Evolutionary conservation across 805 yeast species (phyloP).

Genomic region (Suhomyces kilbournensis): DNA sequence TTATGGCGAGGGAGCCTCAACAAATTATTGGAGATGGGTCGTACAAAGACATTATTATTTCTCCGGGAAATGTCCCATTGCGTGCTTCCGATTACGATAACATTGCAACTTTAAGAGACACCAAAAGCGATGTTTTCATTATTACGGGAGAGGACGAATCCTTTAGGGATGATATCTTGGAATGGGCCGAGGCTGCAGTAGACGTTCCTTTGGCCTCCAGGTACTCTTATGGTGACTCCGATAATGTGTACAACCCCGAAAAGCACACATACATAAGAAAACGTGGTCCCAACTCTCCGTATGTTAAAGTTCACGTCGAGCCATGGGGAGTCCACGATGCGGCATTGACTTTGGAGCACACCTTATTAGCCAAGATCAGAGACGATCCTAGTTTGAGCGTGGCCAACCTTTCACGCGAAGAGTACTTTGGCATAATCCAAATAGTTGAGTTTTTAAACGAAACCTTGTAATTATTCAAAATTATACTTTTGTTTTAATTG

Average conservation of each 20-base stretch:
- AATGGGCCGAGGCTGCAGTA: constrained; percentile 33
- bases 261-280: not conserved
- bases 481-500: too few relatives aligned
- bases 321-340: constrained; percentile 40
- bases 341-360: constrained; percentile 24
- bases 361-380: constrained; percentile 14
- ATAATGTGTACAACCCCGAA: constrained; percentile 7
- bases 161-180: constrained; percentile 33
- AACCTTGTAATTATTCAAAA: constrained; percentile 11
- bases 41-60: constrained; percentile 14
- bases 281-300: too few relatives aligned
- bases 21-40: constrained; percentile 12
- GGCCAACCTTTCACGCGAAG: constrained; percentile 6
- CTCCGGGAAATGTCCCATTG: constrained; percentile 29
- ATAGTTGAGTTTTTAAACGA: constrained; percentile 24
- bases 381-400: not conserved
- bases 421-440: constrained; percentile 21
- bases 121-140: constrained; percentile 12
- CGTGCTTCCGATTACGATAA: constrained; percentile 27
- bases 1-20: not conserved
- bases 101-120: not conserved
- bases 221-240: constrained; percentile 25
- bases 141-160: constrained; percentile 40
- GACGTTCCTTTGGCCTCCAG: constrained; percentile 21
- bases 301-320: constrained; percentile 16